These are phyloP conservation scores for Eudorina sp. DNA, from an alignment of 139 green algal species.

Conservation along the genomic window DNA sequence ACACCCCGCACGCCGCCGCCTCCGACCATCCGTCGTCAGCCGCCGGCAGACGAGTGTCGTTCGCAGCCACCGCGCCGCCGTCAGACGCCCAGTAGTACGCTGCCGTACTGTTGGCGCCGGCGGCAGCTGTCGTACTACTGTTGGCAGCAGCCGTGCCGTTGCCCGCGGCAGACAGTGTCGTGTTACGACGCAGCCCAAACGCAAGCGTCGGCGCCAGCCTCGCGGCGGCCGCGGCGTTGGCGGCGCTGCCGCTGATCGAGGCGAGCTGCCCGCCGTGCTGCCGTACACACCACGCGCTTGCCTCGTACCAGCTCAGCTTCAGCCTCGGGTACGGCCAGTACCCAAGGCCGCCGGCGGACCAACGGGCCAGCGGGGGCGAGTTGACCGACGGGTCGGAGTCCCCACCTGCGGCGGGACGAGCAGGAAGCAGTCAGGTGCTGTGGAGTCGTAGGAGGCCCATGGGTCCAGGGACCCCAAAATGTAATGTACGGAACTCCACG, in stretches of 20 bases:
- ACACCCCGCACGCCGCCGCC: background rate
- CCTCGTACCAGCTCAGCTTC: background rate
- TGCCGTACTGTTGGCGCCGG: background rate
- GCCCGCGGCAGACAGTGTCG: background rate
- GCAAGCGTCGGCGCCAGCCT: slow-evolving; percentile 14
- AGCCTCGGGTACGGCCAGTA: slow-evolving; percentile 5
- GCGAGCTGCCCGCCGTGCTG: slow-evolving; percentile 15
- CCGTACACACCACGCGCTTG: background rate
- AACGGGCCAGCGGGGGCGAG: background rate
- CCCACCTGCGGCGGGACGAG: background rate
- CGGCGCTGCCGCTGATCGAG: background rate
- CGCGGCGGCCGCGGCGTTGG: background rate
- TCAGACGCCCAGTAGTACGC: background rate
- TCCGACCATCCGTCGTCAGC: background rate
- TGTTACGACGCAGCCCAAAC: slow-evolving; percentile 6
- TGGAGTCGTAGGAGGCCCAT: no score
- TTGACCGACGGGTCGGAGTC: background rate
- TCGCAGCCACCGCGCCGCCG: background rate
- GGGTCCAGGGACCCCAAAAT: no score
- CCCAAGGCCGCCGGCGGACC: background rate
- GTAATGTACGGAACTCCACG: no score
- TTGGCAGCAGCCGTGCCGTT: background rate
- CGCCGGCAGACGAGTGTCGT: background rate
- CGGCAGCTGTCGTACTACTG: background rate
- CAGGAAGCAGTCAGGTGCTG: no score